These are phyloP conservation scores for Arthrobotrys entomopaga DNA, from an alignment of 2,329 filamentous ascomycete species.

Conservation along the genomic window DNA sequence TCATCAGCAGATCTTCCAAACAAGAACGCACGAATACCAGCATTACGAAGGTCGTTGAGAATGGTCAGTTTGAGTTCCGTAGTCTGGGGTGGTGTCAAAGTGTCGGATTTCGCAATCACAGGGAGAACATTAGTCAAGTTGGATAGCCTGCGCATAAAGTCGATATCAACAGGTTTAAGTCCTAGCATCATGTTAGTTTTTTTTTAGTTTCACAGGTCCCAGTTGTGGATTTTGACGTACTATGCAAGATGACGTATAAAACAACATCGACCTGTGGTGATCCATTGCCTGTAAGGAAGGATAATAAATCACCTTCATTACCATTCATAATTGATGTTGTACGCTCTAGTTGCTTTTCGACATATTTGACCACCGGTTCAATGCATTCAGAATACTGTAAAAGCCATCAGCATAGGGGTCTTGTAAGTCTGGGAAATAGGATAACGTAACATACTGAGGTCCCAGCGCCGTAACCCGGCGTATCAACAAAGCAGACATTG, in stretches of 20 bases:
- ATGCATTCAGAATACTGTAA: conserved; percentile 68
- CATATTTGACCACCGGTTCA: conserved; percentile 73
- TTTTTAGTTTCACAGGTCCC: not conserved
- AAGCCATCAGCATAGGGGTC: conserved; percentile 10
- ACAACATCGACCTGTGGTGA: conserved; percentile 85
- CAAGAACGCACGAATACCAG: conserved; percentile 73
- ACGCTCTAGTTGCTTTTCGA: conserved; percentile 75
- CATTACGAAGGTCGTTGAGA: conserved; percentile 67
- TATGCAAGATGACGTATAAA: conserved; percentile 80
- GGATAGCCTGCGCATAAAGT: conserved; percentile 76
- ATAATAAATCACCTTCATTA: conserved; percentile 78
- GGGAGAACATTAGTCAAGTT: conserved; percentile 85
- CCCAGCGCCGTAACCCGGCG: conserved; percentile 71
- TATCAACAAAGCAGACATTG: conserved; percentile 94
- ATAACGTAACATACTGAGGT: conserved; percentile 65
- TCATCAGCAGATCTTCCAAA: conserved; percentile 67
- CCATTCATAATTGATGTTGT: conserved; percentile 72
- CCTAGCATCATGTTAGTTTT: conserved; percentile 62
- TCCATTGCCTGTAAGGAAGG: conserved; percentile 81
- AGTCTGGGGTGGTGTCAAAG: conserved; percentile 70
- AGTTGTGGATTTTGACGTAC: conserved; percentile 66
- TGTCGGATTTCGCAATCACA: conserved; percentile 80
- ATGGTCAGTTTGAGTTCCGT: conserved; percentile 71
- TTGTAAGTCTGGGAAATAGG: not conserved
- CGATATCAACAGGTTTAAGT: conserved; percentile 72